Conservation (phyloP, 345 rosid genomes). For the Eutrema japonicum region DNA sequence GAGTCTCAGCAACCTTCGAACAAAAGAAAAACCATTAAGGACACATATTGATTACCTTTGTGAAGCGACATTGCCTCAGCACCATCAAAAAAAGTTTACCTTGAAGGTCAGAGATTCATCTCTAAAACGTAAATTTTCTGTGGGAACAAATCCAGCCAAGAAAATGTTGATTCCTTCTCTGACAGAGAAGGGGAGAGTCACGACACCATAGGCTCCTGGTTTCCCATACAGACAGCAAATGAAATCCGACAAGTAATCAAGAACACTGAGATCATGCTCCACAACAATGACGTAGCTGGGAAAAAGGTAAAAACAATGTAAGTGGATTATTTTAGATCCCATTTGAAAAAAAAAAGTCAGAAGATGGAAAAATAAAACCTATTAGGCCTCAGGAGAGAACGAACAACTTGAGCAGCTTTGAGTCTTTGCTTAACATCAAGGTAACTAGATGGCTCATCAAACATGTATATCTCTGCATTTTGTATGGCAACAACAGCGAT, state of each 20-base stretch:
- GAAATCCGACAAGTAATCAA: constrained; percentile 96
- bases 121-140: constrained; percentile 89
- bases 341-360: neutral
- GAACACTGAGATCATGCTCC: constrained; percentile 98
- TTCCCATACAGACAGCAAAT: constrained; percentile 97
- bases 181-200: constrained; percentile 96
- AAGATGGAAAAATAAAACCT: constrained; percentile 54
- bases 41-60: neutral
- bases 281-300: constrained; percentile 96
- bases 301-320: constrained; percentile 7
- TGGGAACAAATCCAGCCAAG: constrained; percentile 96
- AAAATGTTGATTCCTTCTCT: constrained; percentile 97
- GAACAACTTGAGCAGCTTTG: constrained; percentile 93
- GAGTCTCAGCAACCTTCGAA: constrained; percentile 96
- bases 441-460: constrained; percentile 99
- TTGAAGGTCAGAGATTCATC: constrained; percentile 93
- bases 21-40: constrained; percentile 26
- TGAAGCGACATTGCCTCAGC: constrained; percentile 1
- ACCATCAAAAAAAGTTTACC: constrained; percentile 50
- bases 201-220: constrained; percentile 99
- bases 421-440: constrained; percentile 99
- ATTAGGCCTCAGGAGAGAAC: constrained; percentile 86
- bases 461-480: constrained; percentile 99
- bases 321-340: neutral
- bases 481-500: constrained; percentile 95